Conservation (phyloP, 2,329 filamentous ascomycete genomes). For the Ceratocystis albifundus region DNA sequence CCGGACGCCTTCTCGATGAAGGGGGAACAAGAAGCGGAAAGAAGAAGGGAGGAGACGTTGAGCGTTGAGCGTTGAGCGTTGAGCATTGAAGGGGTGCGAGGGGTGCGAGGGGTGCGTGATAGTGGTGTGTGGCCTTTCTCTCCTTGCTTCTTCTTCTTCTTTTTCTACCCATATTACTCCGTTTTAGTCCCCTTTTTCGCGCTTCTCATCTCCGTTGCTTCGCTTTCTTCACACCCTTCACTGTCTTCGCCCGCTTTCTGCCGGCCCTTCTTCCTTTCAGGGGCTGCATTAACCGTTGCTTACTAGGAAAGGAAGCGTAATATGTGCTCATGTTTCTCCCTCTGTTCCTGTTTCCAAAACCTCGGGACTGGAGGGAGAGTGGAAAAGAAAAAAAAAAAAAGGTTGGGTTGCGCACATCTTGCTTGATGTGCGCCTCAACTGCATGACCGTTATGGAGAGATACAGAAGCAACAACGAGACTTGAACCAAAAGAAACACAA, state of each 20-base stretch:
- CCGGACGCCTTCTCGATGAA: too few species aligned
- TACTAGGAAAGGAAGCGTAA: too few species aligned
- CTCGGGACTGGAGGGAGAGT: not conserved
- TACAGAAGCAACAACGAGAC: too few species aligned
- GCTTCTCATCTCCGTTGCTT: not conserved
- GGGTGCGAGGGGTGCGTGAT: not conserved
- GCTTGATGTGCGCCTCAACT: too few species aligned
- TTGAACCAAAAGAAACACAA: not conserved
- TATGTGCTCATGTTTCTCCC: not conserved
- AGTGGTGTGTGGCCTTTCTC: not conserved
- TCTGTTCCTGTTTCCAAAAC: constrained; percentile 4
- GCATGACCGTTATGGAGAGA: not conserved
- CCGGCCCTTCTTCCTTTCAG: not conserved
- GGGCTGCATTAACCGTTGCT: too few species aligned
- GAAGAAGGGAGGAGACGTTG: not conserved
- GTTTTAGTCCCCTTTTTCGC: not conserved
- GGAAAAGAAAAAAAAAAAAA: not conserved
- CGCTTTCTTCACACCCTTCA: not conserved
- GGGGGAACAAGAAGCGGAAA: too few species aligned
- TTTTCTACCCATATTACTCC: not conserved
- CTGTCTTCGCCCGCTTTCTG: not conserved
- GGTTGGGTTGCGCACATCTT: not conserved
- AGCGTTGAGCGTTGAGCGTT: too few species aligned
- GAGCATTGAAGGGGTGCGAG: too few species aligned
- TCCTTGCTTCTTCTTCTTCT: not conserved